Evolutionary conservation across 1,284 basidiomycete genomes (phyloP).

Genomic region (Microbotryum silenes-acaulis): DNA sequence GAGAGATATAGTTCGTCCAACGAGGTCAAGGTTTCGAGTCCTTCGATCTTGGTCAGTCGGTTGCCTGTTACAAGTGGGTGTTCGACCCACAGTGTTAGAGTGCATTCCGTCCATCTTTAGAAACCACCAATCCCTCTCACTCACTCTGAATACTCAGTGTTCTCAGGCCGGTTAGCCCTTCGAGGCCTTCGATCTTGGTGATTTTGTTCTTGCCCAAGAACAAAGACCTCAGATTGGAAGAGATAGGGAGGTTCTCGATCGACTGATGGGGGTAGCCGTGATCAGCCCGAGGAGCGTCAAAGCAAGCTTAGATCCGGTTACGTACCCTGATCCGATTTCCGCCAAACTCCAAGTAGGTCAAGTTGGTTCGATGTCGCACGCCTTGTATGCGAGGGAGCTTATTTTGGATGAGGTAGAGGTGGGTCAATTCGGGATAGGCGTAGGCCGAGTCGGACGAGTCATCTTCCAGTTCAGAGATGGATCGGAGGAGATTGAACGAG

Average conservation of each 20-base stretch:
- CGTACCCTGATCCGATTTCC: slow-evolving; percentile 77
- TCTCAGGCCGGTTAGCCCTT: slow-evolving; percentile 59
- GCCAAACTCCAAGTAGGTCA: slow-evolving; percentile 83
- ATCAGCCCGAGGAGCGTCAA: neutral
- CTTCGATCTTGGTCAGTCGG: slow-evolving; percentile 35
- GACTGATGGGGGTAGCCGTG: slow-evolving; percentile 46
- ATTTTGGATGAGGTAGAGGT: slow-evolving; percentile 93
- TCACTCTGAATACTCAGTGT: slow-evolving; percentile 55
- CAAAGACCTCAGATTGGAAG: slow-evolving; percentile 68
- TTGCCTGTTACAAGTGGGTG: slow-evolving; percentile 21
- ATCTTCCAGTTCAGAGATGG: slow-evolving; percentile 53
- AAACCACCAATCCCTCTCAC: neutral
- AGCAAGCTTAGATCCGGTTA: neutral
- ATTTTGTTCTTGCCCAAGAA: slow-evolving; percentile 98
- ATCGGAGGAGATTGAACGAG: slow-evolving; percentile 84
- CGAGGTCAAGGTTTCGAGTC: slow-evolving; percentile 34
- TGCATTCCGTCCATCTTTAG: no score
- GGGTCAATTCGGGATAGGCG: slow-evolving; percentile 45
- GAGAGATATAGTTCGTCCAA: slow-evolving; percentile 90
- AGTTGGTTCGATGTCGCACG: slow-evolving; percentile 49
- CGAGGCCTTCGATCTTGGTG: slow-evolving; percentile 73
- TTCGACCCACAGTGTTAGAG: neutral
- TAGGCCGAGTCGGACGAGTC: slow-evolving; percentile 52
- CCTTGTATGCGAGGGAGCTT: slow-evolving; percentile 71
- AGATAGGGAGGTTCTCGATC: slow-evolving; percentile 60